phyloP scores from a whole-genome alignment of 345 rosid species.

The Hibiscus mutabilis region DNA sequence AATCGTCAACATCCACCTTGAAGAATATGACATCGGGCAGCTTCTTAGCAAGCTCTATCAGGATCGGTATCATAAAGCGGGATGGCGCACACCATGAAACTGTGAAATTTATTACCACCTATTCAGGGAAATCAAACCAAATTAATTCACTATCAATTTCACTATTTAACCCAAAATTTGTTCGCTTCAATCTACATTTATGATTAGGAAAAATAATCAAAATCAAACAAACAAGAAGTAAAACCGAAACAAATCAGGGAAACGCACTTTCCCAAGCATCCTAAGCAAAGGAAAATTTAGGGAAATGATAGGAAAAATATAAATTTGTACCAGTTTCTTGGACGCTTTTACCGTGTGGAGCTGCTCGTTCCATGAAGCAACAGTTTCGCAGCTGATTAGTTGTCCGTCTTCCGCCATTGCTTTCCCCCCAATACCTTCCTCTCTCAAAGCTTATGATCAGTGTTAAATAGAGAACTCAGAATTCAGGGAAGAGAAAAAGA shows the following conservation, averaged over 20 bases:
- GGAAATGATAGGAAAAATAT: not conserved
- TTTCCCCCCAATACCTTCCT: not conserved
- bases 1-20: not conserved
- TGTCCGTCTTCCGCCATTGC: conserved; percentile 54
- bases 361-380: conserved; percentile 62
- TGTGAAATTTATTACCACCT: conserved; percentile 67
- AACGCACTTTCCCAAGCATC: not conserved
- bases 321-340: conserved; percentile 54
- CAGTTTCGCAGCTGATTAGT: conserved; percentile 62
- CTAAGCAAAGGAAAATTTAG: not conserved
- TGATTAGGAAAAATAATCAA: not conserved
- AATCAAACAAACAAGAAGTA: conserved; percentile 4
- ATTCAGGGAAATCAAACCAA: not conserved
- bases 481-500: not conserved
- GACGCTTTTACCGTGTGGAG: conserved; percentile 46
- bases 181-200: not conserved
- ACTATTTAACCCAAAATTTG: not conserved
- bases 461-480: too few relatives aligned
- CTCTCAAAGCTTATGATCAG: not conserved
- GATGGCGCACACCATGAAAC: conserved; percentile 81
- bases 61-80: conserved; percentile 54
- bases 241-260: conserved; percentile 5
- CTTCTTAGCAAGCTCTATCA: conserved; percentile 59
- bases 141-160: not conserved
- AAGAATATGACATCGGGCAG: conserved; percentile 30